phyloP scores from a whole-genome alignment of 805 yeast species.

The Wickerhamiella occidentalis region DNA sequence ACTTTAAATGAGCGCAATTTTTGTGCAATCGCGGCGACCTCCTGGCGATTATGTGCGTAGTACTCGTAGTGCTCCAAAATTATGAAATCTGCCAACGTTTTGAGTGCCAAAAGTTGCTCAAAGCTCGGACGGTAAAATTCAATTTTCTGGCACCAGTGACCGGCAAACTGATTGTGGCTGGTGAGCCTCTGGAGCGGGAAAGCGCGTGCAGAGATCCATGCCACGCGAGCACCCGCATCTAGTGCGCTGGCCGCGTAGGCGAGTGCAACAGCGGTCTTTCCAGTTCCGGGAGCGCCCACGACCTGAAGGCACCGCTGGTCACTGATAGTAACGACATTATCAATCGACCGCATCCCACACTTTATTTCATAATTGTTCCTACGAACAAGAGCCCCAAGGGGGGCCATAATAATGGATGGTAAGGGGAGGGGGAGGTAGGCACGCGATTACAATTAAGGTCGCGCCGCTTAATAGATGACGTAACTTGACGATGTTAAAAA shows the following conservation, averaged over 20 bases:
- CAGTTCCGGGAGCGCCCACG: constrained; percentile 25
- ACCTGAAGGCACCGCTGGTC: constrained; percentile 17
- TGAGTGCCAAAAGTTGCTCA: constrained; percentile 13
- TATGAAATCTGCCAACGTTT: constrained; percentile 18
- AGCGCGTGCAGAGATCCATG: constrained; percentile 20
- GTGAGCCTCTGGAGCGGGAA: constrained; percentile 20
- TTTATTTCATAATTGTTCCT: not conserved
- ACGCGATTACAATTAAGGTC: too few species aligned
- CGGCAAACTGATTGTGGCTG: constrained; percentile 13
- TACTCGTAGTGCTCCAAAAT: constrained; percentile 17
- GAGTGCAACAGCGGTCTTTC: constrained; percentile 22
- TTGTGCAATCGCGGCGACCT: not conserved
- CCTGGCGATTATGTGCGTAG: not conserved
- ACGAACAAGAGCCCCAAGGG: constrained; percentile 4
- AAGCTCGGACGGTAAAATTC: not conserved
- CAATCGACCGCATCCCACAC: not conserved
- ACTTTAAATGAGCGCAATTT: not conserved
- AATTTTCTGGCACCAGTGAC: constrained; percentile 4
- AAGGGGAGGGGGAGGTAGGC: not conserved
- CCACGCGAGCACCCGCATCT: constrained; percentile 18
- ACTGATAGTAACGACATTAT: not conserved
- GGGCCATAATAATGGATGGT: constrained; percentile 2
- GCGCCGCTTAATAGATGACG: too few species aligned
- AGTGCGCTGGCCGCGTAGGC: constrained; percentile 18
- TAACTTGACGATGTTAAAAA: too few species aligned